These are phyloP conservation scores for Irpex rosettiformis DNA, from an alignment of 1,284 basidiomycete species.

Conservation along the genomic window DNA sequence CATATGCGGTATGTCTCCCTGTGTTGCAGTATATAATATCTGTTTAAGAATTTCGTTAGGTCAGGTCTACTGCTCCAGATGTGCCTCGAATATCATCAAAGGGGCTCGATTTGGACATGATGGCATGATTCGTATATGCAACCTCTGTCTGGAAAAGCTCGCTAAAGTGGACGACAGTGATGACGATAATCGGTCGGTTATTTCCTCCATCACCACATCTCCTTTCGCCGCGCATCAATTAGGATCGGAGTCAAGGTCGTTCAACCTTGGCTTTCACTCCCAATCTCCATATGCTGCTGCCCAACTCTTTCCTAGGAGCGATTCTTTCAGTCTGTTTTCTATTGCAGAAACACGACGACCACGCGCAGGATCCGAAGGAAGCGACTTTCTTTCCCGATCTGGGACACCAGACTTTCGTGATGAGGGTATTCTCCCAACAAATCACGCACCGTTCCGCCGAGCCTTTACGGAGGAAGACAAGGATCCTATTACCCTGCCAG, in stretches of 20 bases:
- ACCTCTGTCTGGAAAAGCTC: conserved; percentile 90
- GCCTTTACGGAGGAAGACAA: conserved; percentile 77
- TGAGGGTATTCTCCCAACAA: conserved; percentile 50
- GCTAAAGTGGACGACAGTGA: conserved; percentile 79
- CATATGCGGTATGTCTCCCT: conserved; percentile 71
- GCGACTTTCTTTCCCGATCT: conserved; percentile 48
- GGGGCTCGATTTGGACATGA: conserved; percentile 92
- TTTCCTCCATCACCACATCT: conserved; percentile 60
- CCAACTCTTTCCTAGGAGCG: conserved; percentile 73
- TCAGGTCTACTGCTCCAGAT: conserved; percentile 89
- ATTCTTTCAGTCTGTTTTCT: conserved; percentile 74
- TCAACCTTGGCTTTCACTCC: conserved; percentile 50
- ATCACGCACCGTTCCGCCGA: conserved; percentile 80
- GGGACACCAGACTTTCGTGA: conserved; percentile 41
- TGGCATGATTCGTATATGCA: conserved; percentile 91
- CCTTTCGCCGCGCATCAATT: conserved; percentile 60
- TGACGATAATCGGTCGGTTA: conserved; percentile 74
- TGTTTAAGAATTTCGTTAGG: conserved; percentile 39
- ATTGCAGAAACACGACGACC: conserved; percentile 69
- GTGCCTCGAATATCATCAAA: conserved; percentile 97
- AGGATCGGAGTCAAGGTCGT: conserved; percentile 45
- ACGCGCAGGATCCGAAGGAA: conserved; percentile 51
- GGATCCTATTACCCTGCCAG: conserved; percentile 43
- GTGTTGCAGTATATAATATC: neutral
- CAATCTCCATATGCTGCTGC: conserved; percentile 88